A percentile compares a stretch with the other conserved stretches of the same genome.
phyloP scores from a whole-genome alignment of 1,284 basidiomycete genomes.

The Pseudozyma hubeiensis region DNA sequence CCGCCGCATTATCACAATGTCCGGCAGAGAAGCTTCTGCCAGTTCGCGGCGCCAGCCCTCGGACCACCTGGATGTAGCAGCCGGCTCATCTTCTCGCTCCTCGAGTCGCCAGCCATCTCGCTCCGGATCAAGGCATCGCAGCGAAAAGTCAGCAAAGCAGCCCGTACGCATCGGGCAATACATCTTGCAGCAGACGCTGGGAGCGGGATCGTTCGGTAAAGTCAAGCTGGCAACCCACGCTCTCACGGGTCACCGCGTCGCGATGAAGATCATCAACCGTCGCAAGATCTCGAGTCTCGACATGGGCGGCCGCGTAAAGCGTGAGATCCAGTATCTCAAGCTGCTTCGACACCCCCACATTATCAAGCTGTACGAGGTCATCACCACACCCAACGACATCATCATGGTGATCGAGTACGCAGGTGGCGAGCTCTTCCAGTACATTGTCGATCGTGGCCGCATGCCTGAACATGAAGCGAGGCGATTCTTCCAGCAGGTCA shows the following conservation, averaged over 20 bases:
- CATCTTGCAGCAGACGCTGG: conserved; percentile 71
- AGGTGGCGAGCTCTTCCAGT: conserved; percentile 67
- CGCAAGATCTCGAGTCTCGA: conserved; percentile 90
- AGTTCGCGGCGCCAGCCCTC: conserved; percentile 35
- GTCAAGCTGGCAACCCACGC: conserved; percentile 97
- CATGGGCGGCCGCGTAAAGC: conserved; percentile 77
- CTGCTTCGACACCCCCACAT: conserved; percentile 67
- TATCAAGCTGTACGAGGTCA: conserved; percentile 69
- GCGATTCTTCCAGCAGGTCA: conserved; percentile 68
- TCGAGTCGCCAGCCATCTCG: conserved; percentile 35
- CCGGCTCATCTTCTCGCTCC: conserved; percentile 31
- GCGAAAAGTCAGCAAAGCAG: conserved; percentile 38
- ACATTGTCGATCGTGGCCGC: conserved; percentile 66
- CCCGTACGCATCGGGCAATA: conserved; percentile 66
- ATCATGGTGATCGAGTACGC: conserved; percentile 69
- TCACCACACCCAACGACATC: conserved; percentile 67
- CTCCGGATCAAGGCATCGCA: conserved; percentile 28
- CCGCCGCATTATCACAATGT: conserved; percentile 5
- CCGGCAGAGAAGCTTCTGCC: conserved; percentile 23
- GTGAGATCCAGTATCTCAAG: conserved; percentile 74
- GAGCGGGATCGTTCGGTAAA: conserved; percentile 91
- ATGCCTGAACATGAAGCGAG: conserved; percentile 66
- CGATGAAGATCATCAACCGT: conserved; percentile 97
- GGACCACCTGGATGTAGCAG: conserved; percentile 20
- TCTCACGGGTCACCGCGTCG: conserved; percentile 92